Evolutionary conservation across 1,284 basidiomycete genomes (phyloP).

Genomic region (Vanrija pseudolonga): DNA sequence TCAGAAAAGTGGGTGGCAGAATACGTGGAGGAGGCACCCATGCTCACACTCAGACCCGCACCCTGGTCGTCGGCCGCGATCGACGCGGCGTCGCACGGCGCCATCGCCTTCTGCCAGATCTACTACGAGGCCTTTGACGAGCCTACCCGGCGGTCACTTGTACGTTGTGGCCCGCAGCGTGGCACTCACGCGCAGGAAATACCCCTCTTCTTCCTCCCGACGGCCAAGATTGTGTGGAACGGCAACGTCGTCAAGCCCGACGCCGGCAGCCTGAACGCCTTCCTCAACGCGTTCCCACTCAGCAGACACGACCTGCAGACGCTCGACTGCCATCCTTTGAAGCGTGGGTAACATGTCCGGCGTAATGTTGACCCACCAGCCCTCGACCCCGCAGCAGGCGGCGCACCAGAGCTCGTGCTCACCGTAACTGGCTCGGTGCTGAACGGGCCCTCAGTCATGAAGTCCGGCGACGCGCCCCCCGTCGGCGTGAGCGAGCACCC

Average conservation of each 20-base stretch:
- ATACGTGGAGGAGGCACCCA: background rate
- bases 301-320: slow-evolving; percentile 43
- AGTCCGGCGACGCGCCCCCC: slow-evolving; percentile 16
- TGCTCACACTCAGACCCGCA: background rate
- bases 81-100: slow-evolving; percentile 44
- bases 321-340: slow-evolving; percentile 42
- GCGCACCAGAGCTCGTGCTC: slow-evolving; percentile 38
- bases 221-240: slow-evolving; percentile 44
- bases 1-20: slow-evolving; percentile 1
- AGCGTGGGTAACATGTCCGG: background rate
- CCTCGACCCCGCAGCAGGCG: slow-evolving; percentile 13
- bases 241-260: slow-evolving; percentile 34
- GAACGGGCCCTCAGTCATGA: slow-evolving; percentile 36
- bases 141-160: slow-evolving; percentile 32
- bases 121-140: slow-evolving; percentile 48
- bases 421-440: slow-evolving; percentile 44
- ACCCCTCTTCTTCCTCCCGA: slow-evolving; percentile 35
- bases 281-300: slow-evolving; percentile 35
- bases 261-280: slow-evolving; percentile 24
- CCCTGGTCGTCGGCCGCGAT: slow-evolving; percentile 39
- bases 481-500: slow-evolving; percentile 28
- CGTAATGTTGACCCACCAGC: background rate
- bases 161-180: slow-evolving; percentile 16
- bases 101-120: slow-evolving; percentile 44
- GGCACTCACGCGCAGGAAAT: slow-evolving; percentile 29